Evolutionary conservation across 805 yeast genomes (phyloP).

Genomic region (Wickerhamiella siamensis): DNA sequence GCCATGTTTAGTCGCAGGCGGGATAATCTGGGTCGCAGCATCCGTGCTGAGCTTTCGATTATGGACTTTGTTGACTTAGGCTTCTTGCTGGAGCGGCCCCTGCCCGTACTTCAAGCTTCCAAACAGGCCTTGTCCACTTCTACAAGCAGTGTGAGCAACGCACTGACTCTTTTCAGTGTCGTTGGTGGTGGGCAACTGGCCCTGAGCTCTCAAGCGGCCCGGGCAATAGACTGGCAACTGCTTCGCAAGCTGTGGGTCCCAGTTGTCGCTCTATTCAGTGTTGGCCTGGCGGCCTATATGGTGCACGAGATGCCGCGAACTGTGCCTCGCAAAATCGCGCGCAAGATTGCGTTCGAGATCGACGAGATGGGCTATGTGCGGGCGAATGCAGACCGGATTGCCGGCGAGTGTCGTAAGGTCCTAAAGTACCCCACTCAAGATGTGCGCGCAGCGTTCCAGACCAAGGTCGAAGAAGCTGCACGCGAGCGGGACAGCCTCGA

Average conservation of each 20-base stretch:
- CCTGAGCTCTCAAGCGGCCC: constrained; percentile 7
- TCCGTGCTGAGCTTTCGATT: constrained; percentile 46
- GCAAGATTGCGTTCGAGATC: constrained; percentile 50
- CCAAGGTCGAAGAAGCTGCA: constrained; percentile 45
- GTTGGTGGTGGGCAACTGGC: constrained; percentile 12
- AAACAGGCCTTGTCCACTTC: constrained; percentile 11
- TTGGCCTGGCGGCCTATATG: constrained; percentile 45
- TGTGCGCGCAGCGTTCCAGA: constrained; percentile 55
- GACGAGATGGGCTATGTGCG: constrained; percentile 63
- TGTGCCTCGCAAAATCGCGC: constrained; percentile 67
- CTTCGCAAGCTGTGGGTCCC: constrained; percentile 1
- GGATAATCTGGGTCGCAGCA: constrained; percentile 44
- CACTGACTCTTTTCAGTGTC: constrained; percentile 14
- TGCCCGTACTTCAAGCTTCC: constrained; percentile 15
- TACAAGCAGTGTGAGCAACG: constrained; percentile 10
- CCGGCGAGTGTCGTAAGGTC: constrained; percentile 72
- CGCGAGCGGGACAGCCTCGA: constrained; percentile 43
- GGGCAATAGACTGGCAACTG: constrained; percentile 1
- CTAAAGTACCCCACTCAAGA: constrained; percentile 71
- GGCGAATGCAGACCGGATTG: constrained; percentile 57
- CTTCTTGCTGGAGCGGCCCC: constrained; percentile 21
- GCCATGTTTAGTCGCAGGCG: constrained; percentile 70
- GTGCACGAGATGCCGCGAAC: constrained; percentile 79
- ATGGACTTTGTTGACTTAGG: constrained; percentile 74
- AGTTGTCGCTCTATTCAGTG: constrained; percentile 19